Base-by-base conservation (phyloP, 805 yeast species). In the Starmerella gropengiesseri region DNA sequence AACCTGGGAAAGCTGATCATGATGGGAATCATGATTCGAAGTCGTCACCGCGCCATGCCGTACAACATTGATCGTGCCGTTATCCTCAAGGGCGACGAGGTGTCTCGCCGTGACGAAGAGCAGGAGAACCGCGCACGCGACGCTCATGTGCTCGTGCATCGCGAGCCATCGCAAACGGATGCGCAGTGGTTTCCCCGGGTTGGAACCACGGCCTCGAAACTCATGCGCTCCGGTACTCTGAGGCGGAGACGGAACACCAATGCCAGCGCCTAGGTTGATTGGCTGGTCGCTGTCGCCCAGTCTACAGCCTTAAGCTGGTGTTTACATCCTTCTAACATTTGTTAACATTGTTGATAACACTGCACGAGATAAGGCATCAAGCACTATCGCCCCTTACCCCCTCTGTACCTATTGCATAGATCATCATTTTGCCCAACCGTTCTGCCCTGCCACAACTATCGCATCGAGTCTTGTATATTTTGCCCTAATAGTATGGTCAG, bases 21-120 rank as follows among this genome's bases (percentile, higher is more conserved):
- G 29, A 77, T 84, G 50, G 89, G 86, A 5, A 76, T 86, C 80
- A 77, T 91, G 81, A 71, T 91, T 34, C 75, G 98, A 65, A 97
- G 98, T 8, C 71, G 96, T 46, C 96, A 87, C 56, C 83, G 98
- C 71, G 97, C 97, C 28, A 68, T 91, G 46, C 98, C 98, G 1
- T 86, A 89, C 58, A 68, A 87, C 0, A 71, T 91, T 45, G 98
- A 91, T 62, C 76, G 98, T 59, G 97, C 98, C 28, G 81, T 91
- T 50, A 78, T 89, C 70, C 60, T 89, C 39, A 89, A 93, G 7
- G 74, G 80, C 41, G 79, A 77, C 13, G 71, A 74, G 13, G 37
- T 61, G 14, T 47, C 44, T 19, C 45, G 51, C 13, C 56, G 52
- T 31, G 59, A 55, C 22, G 44, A 39, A 17, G 41, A 52, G 23